Conservation (phyloP, 768 basidiomycete species). For the Boletus insuetus region DNA sequence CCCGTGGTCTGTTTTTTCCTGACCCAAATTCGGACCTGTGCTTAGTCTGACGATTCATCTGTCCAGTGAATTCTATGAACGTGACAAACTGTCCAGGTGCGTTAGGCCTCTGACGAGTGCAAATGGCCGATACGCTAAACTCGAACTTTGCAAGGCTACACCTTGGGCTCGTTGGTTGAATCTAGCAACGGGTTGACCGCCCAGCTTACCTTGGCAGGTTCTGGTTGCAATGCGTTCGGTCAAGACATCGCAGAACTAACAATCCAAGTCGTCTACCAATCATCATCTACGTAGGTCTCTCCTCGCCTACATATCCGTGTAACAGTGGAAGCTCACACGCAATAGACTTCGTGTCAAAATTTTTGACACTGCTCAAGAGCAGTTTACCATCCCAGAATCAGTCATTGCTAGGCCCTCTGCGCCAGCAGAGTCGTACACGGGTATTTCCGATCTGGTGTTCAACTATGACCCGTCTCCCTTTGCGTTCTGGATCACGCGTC, state of each 20-base stretch:
- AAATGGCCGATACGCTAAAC: background rate
- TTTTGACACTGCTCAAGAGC: slow-evolving; percentile 52
- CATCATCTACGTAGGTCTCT: slow-evolving; percentile 40
- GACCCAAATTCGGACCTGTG: too few species aligned
- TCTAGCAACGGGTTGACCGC: slow-evolving; percentile 50
- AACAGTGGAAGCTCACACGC: background rate
- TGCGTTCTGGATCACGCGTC: slow-evolving; percentile 76
- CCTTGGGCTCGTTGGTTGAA: slow-evolving; percentile 40
- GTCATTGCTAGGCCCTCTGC: slow-evolving; percentile 42
- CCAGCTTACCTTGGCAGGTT: slow-evolving; percentile 49
- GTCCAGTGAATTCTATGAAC: slow-evolving; percentile 20
- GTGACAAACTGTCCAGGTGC: slow-evolving; percentile 30
- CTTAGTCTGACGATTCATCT: background rate
- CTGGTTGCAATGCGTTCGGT: slow-evolving; percentile 63
- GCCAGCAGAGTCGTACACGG: slow-evolving; percentile 32
- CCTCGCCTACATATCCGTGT: background rate
- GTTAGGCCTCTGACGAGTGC: background rate
- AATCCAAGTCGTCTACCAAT: slow-evolving; percentile 63
- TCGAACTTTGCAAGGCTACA: slow-evolving; percentile 44
- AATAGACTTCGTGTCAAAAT: slow-evolving; percentile 64
- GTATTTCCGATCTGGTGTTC: slow-evolving; percentile 61
- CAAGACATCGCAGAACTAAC: slow-evolving; percentile 53
- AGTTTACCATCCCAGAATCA: slow-evolving; percentile 63
- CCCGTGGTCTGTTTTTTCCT: background rate
- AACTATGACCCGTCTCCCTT: slow-evolving; percentile 63